These are phyloP conservation scores for Xylaria telfairii DNA, from an alignment of 495 filamentous ascomycete species.

Conservation along the genomic window DNA sequence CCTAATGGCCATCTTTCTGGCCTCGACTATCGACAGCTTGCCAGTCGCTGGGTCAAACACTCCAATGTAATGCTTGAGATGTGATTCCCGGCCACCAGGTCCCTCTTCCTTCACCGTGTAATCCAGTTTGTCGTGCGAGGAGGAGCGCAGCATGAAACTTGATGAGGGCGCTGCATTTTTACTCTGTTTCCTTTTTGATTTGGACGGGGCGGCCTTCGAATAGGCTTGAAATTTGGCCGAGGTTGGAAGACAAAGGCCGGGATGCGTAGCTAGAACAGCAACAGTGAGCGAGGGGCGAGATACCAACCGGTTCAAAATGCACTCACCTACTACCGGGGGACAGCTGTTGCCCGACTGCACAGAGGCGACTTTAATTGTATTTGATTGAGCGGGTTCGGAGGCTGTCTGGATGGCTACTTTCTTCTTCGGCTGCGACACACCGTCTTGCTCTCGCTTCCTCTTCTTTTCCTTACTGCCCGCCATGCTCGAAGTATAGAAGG, in stretches of 20 bases:
- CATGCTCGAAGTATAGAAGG: slow-evolving; percentile 46
- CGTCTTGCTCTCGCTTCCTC: slow-evolving; percentile 69
- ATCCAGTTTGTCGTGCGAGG: slow-evolving; percentile 76
- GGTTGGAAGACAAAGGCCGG: slow-evolving; percentile 65
- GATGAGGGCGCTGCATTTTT: slow-evolving; percentile 51
- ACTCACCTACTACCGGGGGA: slow-evolving; percentile 70
- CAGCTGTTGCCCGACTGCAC: slow-evolving; percentile 62
- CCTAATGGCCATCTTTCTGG: slow-evolving; percentile 75
- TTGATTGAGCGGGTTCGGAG: slow-evolving; percentile 42
- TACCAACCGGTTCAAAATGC: not conserved
- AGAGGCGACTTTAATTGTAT: slow-evolving; percentile 61
- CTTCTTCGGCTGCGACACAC: slow-evolving; percentile 59
- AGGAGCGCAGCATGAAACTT: slow-evolving; percentile 78
- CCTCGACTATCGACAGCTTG: slow-evolving; percentile 75
- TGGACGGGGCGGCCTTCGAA: slow-evolving; percentile 53
- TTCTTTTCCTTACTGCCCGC: slow-evolving; percentile 69
- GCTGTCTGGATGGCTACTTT: slow-evolving; percentile 61
- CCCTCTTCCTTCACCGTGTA: slow-evolving; percentile 79
- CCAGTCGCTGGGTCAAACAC: slow-evolving; percentile 78
- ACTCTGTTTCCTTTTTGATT: slow-evolving; percentile 41
- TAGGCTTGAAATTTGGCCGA: slow-evolving; percentile 68
- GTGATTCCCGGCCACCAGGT: slow-evolving; percentile 58
- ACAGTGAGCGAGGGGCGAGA: slow-evolving; percentile 21
- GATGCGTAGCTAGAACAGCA: slow-evolving; percentile 63
- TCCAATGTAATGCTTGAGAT: slow-evolving; percentile 85